Percentiles rank a stretch among this genome's conserved stretches.
Conservation (phyloP, 2,329 filamentous ascomycete genomes). For the Penicillium nordicum region DNA sequence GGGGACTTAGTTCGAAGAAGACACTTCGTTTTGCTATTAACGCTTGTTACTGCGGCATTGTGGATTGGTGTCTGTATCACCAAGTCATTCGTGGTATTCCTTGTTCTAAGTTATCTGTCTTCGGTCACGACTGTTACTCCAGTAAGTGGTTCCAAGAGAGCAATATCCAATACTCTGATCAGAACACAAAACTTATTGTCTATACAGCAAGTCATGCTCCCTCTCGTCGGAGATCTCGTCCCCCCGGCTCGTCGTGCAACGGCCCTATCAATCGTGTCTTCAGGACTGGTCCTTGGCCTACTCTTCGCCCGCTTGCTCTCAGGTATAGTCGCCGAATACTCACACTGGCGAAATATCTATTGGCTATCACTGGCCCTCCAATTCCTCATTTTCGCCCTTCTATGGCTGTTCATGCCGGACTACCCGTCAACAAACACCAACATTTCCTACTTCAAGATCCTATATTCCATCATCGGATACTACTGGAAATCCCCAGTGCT, state of each 20-base stretch:
- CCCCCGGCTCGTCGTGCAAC: constrained; percentile 65
- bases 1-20: constrained; percentile 67
- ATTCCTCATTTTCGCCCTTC: constrained; percentile 59
- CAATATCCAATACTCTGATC: neutral
- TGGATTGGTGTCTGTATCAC: constrained; percentile 71
- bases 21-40: constrained; percentile 65
- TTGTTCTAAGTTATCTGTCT: constrained; percentile 67
- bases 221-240: constrained; percentile 74
- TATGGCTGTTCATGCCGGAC: constrained; percentile 75
- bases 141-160: constrained; percentile 12
- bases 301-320: constrained; percentile 72
- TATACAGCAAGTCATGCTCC: constrained; percentile 65
- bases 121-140: constrained; percentile 79
- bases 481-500: constrained; percentile 64
- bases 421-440: constrained; percentile 71
- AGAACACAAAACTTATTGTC: neutral
- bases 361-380: constrained; percentile 73
- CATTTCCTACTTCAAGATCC: constrained; percentile 62
- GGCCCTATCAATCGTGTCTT: constrained; percentile 70
- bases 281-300: constrained; percentile 71
- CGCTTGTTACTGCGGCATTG: constrained; percentile 64
- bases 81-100: constrained; percentile 60
- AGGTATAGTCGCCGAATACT: constrained; percentile 70
- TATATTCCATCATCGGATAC: constrained; percentile 63
- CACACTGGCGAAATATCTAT: constrained; percentile 73